phyloP scores from a whole-genome alignment of 371 early-diverging fungal species.

The Phascolomyces articulosus region DNA sequence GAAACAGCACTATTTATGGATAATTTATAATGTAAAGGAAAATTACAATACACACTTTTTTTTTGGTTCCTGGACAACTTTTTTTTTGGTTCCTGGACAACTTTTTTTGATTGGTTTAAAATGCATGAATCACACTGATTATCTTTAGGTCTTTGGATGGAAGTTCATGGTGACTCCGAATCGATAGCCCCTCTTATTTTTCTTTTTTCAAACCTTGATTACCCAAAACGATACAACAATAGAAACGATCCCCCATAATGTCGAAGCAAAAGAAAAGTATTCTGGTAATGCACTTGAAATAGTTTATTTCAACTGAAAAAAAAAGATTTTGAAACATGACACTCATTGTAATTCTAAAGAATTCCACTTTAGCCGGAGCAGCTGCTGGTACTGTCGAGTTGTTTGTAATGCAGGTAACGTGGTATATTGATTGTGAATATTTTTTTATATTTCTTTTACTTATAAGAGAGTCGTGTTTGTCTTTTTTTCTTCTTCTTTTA shows the following conservation, averaged over 20 bases:
- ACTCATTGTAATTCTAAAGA: conserved; percentile 1
- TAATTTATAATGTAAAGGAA: too few species aligned
- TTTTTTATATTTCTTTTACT: neutral
- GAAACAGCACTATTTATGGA: too few species aligned
- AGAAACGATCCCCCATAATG: too few species aligned
- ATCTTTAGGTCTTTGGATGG: neutral
- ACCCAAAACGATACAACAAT: too few species aligned
- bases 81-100: too few species aligned
- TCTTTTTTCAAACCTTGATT: neutral
- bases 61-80: too few species aligned
- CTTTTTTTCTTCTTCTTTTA: conserved; percentile 3
- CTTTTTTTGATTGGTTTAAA: neutral
- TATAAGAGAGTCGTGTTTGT: neutral
- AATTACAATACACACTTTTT: too few species aligned
- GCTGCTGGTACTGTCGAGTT: conserved; percentile 21
- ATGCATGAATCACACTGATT: conserved; percentile 4
- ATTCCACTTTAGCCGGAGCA: conserved; percentile 21
- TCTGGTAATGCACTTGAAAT: conserved; percentile 8
- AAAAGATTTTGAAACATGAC: too few species aligned
- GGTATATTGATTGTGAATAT: neutral
- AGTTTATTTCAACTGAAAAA: too few species aligned
- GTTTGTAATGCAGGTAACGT: conserved; percentile 22
- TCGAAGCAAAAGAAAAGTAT: conserved; percentile 16
- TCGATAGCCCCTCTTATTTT: too few species aligned
- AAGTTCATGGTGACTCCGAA: too few species aligned